Evolutionary conservation across 1,284 basidiomycete species (phyloP).

Genomic region (Rhodotorula sp.): DNA sequence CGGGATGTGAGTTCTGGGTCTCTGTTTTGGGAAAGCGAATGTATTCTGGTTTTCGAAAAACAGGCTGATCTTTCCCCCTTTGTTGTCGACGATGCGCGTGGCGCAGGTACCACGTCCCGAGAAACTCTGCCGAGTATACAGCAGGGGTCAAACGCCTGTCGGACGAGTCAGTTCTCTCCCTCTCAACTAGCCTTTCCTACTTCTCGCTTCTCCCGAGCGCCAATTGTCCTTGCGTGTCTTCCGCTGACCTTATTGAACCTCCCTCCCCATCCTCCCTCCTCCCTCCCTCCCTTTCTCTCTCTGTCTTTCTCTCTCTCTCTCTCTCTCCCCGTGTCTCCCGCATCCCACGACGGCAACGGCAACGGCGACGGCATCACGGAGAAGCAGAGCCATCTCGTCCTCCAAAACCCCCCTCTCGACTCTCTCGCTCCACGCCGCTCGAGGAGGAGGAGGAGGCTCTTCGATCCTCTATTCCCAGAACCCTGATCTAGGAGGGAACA

Average conservation of each 20-base stretch:
- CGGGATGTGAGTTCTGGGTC: not conserved
- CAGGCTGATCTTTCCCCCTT: not conserved
- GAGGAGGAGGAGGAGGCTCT: no score
- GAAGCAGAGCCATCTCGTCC: no score
- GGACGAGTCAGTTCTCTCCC: not conserved
- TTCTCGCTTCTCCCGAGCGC: no score
- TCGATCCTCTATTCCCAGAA: not conserved
- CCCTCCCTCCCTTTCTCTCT: not conserved
- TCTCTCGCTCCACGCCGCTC: conserved; percentile 2
- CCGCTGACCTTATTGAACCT: no score
- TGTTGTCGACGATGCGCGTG: not conserved
- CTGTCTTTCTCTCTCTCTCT: not conserved
- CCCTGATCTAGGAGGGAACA: not conserved
- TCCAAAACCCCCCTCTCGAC: not conserved
- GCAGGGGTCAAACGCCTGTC: not conserved
- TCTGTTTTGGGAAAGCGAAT: not conserved
- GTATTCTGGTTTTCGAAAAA: not conserved
- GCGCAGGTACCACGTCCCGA: conserved; percentile 7
- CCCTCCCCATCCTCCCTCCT: not conserved
- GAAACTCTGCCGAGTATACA: not conserved
- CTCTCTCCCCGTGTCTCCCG: not conserved
- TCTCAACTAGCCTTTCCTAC: not conserved
- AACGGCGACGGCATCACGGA: not conserved
- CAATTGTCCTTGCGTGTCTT: no score
- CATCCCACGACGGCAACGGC: not conserved